phyloP scores from a whole-genome alignment of 768 basidiomycete genomes.

The Obba rivulosa region DNA sequence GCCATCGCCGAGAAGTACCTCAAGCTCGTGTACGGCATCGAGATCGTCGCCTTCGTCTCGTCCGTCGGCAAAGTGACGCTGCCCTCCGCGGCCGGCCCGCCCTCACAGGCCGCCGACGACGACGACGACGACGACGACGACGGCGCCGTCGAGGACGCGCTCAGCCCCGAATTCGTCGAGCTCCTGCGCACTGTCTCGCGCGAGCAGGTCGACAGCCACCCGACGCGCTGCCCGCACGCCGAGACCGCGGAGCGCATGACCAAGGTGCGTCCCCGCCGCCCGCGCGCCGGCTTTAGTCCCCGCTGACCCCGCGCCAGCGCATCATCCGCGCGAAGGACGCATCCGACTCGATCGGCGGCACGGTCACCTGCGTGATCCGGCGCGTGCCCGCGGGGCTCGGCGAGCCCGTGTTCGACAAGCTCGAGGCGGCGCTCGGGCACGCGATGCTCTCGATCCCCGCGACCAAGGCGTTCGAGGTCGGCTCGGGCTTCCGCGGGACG shows the following conservation, averaged over 20 bases:
- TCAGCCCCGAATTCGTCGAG: slow-evolving; percentile 78
- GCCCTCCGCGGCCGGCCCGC: slow-evolving; percentile 44
- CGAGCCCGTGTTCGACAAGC: slow-evolving; percentile 98
- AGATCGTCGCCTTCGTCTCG: slow-evolving; percentile 95
- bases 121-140: slow-evolving; percentile 46
- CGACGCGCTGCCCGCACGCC: slow-evolving; percentile 85
- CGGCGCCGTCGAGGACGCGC: slow-evolving; percentile 62
- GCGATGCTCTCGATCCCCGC: slow-evolving; percentile 99
- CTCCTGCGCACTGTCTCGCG: slow-evolving; percentile 78
- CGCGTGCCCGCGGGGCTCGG: slow-evolving; percentile 88
- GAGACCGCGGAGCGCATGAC: slow-evolving; percentile 91
- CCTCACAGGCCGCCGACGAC: slow-evolving; percentile 32
- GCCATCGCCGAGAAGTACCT: slow-evolving; percentile 98
- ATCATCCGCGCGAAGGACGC: slow-evolving; percentile 90
- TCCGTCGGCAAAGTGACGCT: slow-evolving; percentile 92
- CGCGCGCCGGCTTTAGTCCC: not conserved
- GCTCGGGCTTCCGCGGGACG: slow-evolving; percentile 93
- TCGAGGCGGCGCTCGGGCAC: slow-evolving; percentile 92
- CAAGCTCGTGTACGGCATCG: slow-evolving; percentile 78
- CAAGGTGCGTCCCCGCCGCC: slow-evolving; percentile 44
- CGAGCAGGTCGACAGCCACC: slow-evolving; percentile 81
- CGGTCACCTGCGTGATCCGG: slow-evolving; percentile 93
- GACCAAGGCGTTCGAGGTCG: slow-evolving; percentile 97
- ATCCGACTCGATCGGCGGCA: slow-evolving; percentile 96
- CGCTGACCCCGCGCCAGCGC: slow-evolving; percentile 45